Evolutionary conservation across 2,329 filamentous ascomycete species (phyloP).

Genomic region (Penicillium sp.): DNA sequence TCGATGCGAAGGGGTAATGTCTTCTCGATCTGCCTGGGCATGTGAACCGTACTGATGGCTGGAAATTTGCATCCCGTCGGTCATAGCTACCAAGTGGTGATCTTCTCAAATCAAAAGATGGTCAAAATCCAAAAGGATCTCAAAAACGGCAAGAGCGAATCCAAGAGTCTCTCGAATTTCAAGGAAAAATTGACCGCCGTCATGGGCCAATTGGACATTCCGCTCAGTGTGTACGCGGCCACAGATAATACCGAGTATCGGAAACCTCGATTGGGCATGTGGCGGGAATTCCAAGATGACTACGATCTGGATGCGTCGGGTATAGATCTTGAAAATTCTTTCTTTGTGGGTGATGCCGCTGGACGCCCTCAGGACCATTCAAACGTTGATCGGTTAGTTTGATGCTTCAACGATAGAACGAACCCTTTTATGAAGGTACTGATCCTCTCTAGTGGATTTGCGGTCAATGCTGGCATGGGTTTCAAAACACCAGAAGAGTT

Average conservation of each 20-base stretch:
- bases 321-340: conserved; percentile 64
- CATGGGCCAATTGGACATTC: conserved; percentile 61
- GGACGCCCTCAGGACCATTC: conserved; percentile 54
- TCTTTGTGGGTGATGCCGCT: conserved; percentile 87
- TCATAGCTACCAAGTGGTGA: conserved; percentile 63
- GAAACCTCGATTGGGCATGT: conserved; percentile 87
- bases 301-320: conserved; percentile 51
- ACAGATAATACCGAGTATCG: conserved; percentile 74
- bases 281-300: conserved; percentile 62
- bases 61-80: neutral
- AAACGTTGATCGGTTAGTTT: conserved; percentile 50
- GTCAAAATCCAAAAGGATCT: conserved; percentile 67
- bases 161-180: conserved; percentile 68
- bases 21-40: conserved; percentile 8
- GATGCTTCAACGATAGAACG: too few relatives aligned
- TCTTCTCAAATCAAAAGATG: conserved; percentile 86
- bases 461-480: conserved; percentile 70
- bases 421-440: neutral
- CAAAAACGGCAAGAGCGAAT: conserved; percentile 62
- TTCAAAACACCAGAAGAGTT: conserved; percentile 90
- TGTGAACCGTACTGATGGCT: too few relatives aligned
- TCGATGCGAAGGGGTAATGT: conserved; percentile 63
- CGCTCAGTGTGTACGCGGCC: conserved; percentile 76
- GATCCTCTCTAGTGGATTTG: conserved; percentile 60
- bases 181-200: conserved; percentile 72